Evolutionary conservation across 1,284 basidiomycete species (phyloP).

Genomic region (Neonothopanus nambi): DNA sequence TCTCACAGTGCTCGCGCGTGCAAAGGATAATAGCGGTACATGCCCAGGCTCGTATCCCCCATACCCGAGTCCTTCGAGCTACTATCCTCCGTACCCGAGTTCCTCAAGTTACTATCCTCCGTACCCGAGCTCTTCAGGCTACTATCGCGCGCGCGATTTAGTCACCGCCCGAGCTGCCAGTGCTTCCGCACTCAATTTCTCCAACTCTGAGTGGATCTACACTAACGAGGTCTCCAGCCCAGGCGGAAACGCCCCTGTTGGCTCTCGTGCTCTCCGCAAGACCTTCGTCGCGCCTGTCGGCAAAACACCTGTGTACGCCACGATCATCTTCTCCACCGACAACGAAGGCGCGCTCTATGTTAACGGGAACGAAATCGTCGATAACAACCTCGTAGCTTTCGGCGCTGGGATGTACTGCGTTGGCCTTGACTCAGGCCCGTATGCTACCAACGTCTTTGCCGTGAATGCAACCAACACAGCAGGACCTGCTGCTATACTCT

Average conservation of each 20-base stretch:
- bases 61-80: no score
- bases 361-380: conserved; percentile 16
- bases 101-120: no score
- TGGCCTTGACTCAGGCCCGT: conserved; percentile 18
- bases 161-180: background rate
- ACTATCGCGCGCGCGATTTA: no score
- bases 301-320: conserved; percentile 24
- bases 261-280: conserved; percentile 28
- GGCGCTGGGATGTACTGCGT: conserved; percentile 27
- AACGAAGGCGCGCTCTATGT: conserved; percentile 19
- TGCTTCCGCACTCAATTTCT: conserved; percentile 19
- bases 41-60: no score
- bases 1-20: no score
- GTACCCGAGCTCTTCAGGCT: no score
- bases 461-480: conserved; percentile 16
- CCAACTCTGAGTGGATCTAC: conserved; percentile 32
- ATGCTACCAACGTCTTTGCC: conserved; percentile 29
- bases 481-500: conserved; percentile 25
- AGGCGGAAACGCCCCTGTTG: conserved; percentile 22
- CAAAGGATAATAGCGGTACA: no score
- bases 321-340: conserved; percentile 10
- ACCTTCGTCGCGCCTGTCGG: conserved; percentile 24
- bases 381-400: background rate
- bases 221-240: conserved; percentile 18
- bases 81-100: no score